Evolutionary conservation across 2,329 filamentous ascomycete genomes (phyloP).

Genomic region (Penicillium brevicompactum): DNA sequence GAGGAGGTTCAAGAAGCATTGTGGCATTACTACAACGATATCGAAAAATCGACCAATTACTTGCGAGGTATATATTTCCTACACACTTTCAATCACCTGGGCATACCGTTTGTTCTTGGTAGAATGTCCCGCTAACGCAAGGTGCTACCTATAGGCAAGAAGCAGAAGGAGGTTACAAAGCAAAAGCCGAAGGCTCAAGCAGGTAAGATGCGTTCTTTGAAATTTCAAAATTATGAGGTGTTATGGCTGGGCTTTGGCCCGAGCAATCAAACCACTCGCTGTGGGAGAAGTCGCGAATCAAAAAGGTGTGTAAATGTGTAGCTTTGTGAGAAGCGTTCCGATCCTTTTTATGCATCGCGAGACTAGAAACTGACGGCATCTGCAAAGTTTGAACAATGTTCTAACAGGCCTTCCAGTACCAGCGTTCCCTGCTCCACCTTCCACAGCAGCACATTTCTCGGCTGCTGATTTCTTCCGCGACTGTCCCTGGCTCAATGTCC

Average conservation of each 20-base stretch:
- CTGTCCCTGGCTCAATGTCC: conserved; percentile 80
- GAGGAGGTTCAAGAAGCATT: conserved; percentile 83
- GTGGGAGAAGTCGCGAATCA: not conserved
- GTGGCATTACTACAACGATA: conserved; percentile 95
- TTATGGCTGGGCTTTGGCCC: conserved; percentile 33
- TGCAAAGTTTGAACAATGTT: conserved; percentile 35
- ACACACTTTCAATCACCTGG: not conserved
- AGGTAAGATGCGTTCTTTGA: conserved; percentile 25
- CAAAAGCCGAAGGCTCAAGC: conserved; percentile 31
- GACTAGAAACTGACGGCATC: conserved; percentile 33
- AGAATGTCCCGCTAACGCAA: conserved; percentile 6
- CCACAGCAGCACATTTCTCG: conserved; percentile 43
- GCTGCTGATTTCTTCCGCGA: conserved; percentile 73
- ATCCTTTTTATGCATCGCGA: conserved; percentile 4
- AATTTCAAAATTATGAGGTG: conserved; percentile 10
- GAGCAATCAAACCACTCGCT: not conserved
- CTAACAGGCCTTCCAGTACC: conserved; percentile 42
- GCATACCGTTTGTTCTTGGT: not conserved
- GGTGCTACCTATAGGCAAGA: conserved; percentile 28
- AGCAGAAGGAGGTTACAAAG: conserved; percentile 37
- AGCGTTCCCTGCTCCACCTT: conserved; percentile 28
- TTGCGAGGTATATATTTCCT: conserved; percentile 61
- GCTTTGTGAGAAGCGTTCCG: not conserved
- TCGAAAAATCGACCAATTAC: conserved; percentile 81
- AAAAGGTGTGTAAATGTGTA: conserved; percentile 16